Percentiles rank a stretch among this genome's conserved stretches.
These are phyloP conservation scores for Hygrophoropsis aurantiaca DNA, from an alignment of 768 basidiomycete species.

Conservation along the genomic window DNA sequence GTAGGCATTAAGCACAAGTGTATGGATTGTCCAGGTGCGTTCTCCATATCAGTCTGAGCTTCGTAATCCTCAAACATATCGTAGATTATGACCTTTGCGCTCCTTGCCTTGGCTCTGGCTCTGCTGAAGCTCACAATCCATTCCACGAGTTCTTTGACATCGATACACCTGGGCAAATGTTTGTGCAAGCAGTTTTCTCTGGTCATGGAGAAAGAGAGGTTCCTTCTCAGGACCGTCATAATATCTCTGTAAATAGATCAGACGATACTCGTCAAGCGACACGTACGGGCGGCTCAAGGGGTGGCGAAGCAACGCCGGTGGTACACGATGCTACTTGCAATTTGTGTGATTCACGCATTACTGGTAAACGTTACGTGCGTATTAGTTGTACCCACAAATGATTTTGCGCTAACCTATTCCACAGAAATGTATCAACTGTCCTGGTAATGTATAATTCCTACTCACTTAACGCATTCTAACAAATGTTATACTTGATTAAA, in stretches of 20 bases:
- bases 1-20: constrained; percentile 78
- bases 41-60: neutral
- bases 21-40: constrained; percentile 67
- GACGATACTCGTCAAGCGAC: too few species aligned
- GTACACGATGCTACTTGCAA: constrained; percentile 72
- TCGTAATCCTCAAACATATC: constrained; percentile 3
- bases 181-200: constrained; percentile 60
- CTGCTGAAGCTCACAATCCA: constrained; percentile 53
- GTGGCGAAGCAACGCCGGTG: constrained; percentile 19
- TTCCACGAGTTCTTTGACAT: constrained; percentile 75
- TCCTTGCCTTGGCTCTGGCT: constrained; percentile 48
- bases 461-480: neutral
- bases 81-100: constrained; percentile 76
- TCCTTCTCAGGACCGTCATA: constrained; percentile 10
- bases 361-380: constrained; percentile 73
- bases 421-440: constrained; percentile 78
- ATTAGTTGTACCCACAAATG: neutral
- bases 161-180: constrained; percentile 59
- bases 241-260: neutral
- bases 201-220: constrained; percentile 36
- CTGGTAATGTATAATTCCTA: constrained; percentile 29
- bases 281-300: too few species aligned
- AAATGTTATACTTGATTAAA: constrained; percentile 9
- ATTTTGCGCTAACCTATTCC: neutral
- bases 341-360: constrained; percentile 70